Conservation (phyloP, 2,329 filamentous ascomycete genomes). For the Colletotrichum cereale region DNA sequence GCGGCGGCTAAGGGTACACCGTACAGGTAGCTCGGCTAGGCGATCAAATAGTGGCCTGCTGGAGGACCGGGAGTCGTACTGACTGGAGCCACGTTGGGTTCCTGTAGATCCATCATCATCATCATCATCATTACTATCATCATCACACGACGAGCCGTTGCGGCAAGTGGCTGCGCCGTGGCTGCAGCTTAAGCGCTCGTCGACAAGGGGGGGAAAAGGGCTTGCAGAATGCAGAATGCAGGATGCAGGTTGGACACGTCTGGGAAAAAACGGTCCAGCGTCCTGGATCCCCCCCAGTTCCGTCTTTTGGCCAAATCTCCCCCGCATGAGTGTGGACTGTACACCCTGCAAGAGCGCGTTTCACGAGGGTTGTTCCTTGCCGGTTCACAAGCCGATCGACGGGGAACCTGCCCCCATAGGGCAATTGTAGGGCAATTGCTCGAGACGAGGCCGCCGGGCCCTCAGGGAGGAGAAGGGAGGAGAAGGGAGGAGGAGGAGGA, state of each 20-base stretch:
- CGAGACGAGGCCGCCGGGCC: background rate
- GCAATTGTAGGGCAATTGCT: background rate
- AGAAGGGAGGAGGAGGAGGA: too few species aligned
- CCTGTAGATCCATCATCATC: background rate
- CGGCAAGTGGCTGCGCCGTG: conserved; percentile 2
- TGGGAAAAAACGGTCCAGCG: background rate
- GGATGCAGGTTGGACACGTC: background rate
- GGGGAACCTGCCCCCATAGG: conserved; percentile 3
- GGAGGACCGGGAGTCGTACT: conserved; percentile 15
- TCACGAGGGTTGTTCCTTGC: conserved; percentile 24
- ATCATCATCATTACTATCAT: background rate
- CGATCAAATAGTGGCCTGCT: conserved; percentile 24
- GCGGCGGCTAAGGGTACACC: conserved; percentile 28
- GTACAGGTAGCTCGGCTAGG: conserved; percentile 10
- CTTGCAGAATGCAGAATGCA: conserved; percentile 27
- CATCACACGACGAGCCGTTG: background rate
- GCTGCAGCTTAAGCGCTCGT: conserved; percentile 35
- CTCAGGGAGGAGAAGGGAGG: too few species aligned
- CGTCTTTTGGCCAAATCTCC: conserved; percentile 9
- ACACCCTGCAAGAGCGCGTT: conserved; percentile 32
- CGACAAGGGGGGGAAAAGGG: background rate
- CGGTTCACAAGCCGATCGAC: conserved; percentile 19
- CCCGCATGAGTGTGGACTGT: conserved; percentile 22
- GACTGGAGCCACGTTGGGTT: conserved; percentile 39
- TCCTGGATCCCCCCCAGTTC: conserved; percentile 15